phyloP scores from a whole-genome alignment of 2,329 filamentous ascomycete species.

The Colletotrichum plurivorum region DNA sequence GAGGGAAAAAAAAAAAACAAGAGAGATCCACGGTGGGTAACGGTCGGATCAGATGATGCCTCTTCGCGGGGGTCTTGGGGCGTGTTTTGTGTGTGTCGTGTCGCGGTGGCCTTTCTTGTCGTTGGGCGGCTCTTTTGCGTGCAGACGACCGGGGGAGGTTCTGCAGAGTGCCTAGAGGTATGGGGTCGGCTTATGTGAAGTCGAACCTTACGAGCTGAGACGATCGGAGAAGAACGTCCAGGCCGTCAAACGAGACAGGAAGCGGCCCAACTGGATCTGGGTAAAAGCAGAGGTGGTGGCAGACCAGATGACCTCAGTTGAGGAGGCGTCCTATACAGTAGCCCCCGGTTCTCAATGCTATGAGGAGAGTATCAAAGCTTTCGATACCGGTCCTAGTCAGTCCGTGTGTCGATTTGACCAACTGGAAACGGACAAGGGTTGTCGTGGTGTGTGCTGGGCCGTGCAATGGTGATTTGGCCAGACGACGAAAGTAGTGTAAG shows the following conservation, averaged over 20 bases:
- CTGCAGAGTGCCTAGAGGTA: conserved; percentile 31
- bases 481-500: conserved; percentile 2
- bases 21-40: conserved; percentile 36
- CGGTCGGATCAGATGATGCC: conserved; percentile 33
- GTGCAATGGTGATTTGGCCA: conserved; percentile 10
- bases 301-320: conserved; percentile 35
- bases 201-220: conserved; percentile 34
- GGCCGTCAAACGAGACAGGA: conserved; percentile 3
- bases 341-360: no score
- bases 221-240: conserved; percentile 34
- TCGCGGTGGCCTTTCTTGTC: conserved; percentile 30
- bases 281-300: conserved; percentile 13
- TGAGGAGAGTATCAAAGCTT: conserved; percentile 35
- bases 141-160: conserved; percentile 24
- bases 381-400: conserved; percentile 36
- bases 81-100: conserved; percentile 12
- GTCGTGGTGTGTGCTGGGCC: conserved; percentile 2
- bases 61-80: conserved; percentile 18
- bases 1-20: conserved; percentile 10
- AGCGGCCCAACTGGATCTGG: conserved; percentile 25
- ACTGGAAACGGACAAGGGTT: conserved; percentile 39
- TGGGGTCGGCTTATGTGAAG: conserved; percentile 37
- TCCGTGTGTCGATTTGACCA: conserved; percentile 40
- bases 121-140: conserved; percentile 35
- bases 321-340: background rate